Evolutionary conservation across 441 rosid species (phyloP).

Genomic region (Mallotus repandus): DNA sequence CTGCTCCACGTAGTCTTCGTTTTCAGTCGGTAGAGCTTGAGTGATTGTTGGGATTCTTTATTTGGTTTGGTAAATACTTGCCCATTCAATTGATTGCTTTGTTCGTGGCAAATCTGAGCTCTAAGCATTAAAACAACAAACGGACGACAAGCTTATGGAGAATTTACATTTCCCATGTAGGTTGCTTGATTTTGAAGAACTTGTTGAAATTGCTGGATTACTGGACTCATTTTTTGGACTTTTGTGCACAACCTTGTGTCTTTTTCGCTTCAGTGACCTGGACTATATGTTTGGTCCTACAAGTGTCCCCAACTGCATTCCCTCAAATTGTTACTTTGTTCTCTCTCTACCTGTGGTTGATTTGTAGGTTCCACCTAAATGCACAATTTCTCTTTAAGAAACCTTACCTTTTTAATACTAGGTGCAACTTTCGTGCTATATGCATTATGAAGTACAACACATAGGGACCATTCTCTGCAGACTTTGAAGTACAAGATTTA

Average conservation of each 20-base stretch:
- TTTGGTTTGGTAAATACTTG: too few relatives aligned
- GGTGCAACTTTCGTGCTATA: slow-evolving; percentile 2
- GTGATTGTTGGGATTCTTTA: background rate
- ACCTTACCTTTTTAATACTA: slow-evolving; percentile 8
- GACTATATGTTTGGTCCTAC: background rate
- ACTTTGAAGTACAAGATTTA: background rate
- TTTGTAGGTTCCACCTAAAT: slow-evolving; percentile 24
- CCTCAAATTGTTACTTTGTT: background rate
- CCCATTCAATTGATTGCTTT: slow-evolving; percentile 12
- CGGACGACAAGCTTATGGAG: background rate
- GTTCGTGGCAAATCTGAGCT: background rate
- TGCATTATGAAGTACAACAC: slow-evolving; percentile 12
- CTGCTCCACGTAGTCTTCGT: background rate
- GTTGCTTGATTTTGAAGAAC: slow-evolving; percentile 8
- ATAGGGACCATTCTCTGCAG: background rate
- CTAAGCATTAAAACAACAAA: background rate
- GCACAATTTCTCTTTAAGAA: slow-evolving; percentile 26
- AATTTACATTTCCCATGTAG: background rate
- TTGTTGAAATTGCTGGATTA: background rate
- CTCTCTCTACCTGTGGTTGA: slow-evolving; percentile 7
- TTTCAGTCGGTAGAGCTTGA: slow-evolving; percentile 5
- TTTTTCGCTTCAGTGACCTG: background rate
- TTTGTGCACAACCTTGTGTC: slow-evolving; percentile 1
- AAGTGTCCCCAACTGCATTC: background rate
- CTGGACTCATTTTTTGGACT: slow-evolving; percentile 3